Evolutionary conservation across 2,329 filamentous ascomycete species (phyloP).

Genomic region (Verticillium albo-atrum): DNA sequence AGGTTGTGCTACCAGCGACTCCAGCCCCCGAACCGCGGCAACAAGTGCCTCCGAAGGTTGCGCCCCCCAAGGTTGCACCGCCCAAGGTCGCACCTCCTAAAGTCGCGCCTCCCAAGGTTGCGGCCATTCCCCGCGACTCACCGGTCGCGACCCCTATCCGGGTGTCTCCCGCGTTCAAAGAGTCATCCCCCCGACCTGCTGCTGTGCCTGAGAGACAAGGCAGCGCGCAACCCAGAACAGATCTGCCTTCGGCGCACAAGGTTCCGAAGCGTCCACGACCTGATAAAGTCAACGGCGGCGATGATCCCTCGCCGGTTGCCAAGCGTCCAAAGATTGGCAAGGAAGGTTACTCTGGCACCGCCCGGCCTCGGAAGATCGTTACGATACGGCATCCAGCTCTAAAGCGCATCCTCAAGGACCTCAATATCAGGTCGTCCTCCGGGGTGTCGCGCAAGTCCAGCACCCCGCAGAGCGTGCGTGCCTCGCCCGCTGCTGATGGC

Average conservation of each 20-base stretch:
- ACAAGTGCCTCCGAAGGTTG: not conserved
- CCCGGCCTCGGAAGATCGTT: constrained; percentile 27
- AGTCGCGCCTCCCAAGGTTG: not conserved
- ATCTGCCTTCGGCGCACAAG: constrained; percentile 6
- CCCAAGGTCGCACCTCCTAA: not conserved
- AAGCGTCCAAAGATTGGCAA: constrained; percentile 31
- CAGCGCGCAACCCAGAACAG: constrained; percentile 6
- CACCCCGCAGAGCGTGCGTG: constrained; percentile 5
- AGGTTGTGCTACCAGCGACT: not conserved
- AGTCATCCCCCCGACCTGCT: not conserved
- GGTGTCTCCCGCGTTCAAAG: not conserved
- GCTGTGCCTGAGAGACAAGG: not conserved
- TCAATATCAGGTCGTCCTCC: constrained; percentile 1
- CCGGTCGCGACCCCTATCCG: constrained; percentile 4
- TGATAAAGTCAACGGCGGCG: constrained; percentile 30
- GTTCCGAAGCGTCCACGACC: constrained; percentile 29
- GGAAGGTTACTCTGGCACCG: constrained; percentile 18
- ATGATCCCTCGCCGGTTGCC: constrained; percentile 25
- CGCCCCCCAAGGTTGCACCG: not conserved
- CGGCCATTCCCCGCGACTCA: not conserved
- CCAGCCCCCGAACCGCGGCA: not conserved
- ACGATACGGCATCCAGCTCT: constrained; percentile 30
- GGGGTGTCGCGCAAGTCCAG: constrained; percentile 5
- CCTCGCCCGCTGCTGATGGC: constrained; percentile 17
- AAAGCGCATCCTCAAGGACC: constrained; percentile 25